Evolutionary conservation across 2,329 filamentous ascomycete species (phyloP).

Genomic region (Aureobasidium lini): DNA sequence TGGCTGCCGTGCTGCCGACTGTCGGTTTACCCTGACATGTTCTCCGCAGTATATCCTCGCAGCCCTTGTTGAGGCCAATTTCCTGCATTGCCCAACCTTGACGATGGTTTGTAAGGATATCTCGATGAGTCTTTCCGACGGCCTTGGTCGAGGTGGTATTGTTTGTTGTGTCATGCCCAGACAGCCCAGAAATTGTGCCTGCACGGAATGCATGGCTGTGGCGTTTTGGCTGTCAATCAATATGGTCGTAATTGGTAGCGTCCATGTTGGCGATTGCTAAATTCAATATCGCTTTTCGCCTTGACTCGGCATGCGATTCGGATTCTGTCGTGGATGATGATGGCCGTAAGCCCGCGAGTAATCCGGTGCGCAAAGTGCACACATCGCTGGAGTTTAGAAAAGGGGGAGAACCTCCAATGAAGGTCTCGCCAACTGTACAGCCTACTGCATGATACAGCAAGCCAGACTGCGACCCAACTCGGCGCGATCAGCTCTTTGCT

Average conservation of each 20-base stretch:
- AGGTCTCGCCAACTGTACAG: not conserved
- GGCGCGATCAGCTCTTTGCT: slow-evolving; percentile 24
- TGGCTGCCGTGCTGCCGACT: not conserved
- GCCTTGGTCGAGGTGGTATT: not conserved
- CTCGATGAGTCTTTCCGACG: not conserved
- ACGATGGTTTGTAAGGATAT: not conserved
- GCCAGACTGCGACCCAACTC: slow-evolving; percentile 18
- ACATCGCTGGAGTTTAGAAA: not conserved
- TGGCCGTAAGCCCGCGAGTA: not conserved
- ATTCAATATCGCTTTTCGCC: no score
- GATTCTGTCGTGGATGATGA: not conserved
- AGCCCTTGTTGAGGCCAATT: not conserved
- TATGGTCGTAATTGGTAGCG: no score
- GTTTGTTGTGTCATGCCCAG: not conserved
- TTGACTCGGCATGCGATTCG: no score
- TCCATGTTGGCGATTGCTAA: not conserved
- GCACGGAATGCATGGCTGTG: not conserved
- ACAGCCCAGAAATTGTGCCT: not conserved
- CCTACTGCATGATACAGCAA: not conserved
- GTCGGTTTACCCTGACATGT: not conserved
- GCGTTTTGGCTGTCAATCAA: no score
- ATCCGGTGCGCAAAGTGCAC: not conserved
- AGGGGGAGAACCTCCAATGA: not conserved
- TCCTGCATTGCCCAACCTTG: not conserved
- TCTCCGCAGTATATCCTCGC: not conserved